phyloP scores from a whole-genome alignment of 352 stramenopile genomes.

The Phytopythium helicoides region DNA sequence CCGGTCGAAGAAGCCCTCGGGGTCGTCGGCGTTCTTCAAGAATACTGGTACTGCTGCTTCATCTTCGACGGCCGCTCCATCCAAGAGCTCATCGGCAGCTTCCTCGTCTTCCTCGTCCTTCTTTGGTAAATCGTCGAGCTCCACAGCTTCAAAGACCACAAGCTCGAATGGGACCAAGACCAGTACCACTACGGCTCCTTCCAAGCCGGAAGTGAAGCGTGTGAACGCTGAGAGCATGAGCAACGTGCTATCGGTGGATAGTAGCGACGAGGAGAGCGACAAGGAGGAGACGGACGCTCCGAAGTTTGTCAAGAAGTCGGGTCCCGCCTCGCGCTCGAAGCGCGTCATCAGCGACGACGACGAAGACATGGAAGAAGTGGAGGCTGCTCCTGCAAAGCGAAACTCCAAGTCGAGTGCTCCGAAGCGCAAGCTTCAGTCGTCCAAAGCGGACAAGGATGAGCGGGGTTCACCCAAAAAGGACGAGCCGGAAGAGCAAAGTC shows the following conservation, averaged over 20 bases:
- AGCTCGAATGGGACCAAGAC: slow-evolving; percentile 11
- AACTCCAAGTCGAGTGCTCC: slow-evolving; percentile 25
- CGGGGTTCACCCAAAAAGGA: slow-evolving; percentile 15
- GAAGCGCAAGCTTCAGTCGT: slow-evolving; percentile 49
- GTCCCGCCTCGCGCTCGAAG: slow-evolving; percentile 29
- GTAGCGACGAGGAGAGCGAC: slow-evolving; percentile 51
- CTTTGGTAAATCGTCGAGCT: no score
- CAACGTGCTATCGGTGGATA: slow-evolving; percentile 72
- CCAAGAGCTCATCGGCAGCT: slow-evolving; percentile 22
- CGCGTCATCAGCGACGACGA: slow-evolving; percentile 75
- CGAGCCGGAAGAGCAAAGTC: slow-evolving; percentile 17
- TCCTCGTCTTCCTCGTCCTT: no score
- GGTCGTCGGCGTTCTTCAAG: slow-evolving; percentile 29
- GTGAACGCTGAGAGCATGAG: slow-evolving; percentile 45
- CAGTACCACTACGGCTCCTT: slow-evolving; percentile 12
- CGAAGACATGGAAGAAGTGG: slow-evolving; percentile 41
- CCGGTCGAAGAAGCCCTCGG: slow-evolving; percentile 21
- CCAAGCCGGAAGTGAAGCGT: slow-evolving; percentile 34
- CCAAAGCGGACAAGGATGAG: slow-evolving; percentile 4
- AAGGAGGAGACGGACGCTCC: slow-evolving; percentile 49
- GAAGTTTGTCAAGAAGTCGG: slow-evolving; percentile 64
- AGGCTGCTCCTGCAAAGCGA: slow-evolving; percentile 13
- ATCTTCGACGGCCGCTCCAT: slow-evolving; percentile 15
- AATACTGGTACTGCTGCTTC: slow-evolving; percentile 7
- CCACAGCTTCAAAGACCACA: slow-evolving; percentile 16